Conservation (phyloP, 2,329 filamentous ascomycete genomes). For the Fusarium sp. region DNA sequence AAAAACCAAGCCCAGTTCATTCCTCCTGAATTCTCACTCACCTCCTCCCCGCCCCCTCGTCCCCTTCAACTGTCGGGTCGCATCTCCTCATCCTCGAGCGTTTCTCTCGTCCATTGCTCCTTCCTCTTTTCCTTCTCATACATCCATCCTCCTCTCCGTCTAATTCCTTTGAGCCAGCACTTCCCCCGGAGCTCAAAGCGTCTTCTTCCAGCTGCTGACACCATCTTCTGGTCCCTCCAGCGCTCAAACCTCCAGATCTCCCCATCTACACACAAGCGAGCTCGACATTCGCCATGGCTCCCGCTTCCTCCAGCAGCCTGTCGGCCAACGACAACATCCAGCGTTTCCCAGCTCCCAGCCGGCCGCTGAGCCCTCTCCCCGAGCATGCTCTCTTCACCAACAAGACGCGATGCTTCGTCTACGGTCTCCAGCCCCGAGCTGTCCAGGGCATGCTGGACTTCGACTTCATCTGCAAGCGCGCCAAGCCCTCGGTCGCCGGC, state of each 20-base stretch:
- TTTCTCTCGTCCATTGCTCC: constrained; percentile 35
- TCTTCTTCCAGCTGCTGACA: constrained; percentile 37
- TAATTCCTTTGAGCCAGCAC: constrained; percentile 43
- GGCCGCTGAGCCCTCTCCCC: constrained; percentile 88
- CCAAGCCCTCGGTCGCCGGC: constrained; percentile 94
- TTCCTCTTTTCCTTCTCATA: constrained; percentile 34
- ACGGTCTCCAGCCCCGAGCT: constrained; percentile 95
- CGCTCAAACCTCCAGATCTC: constrained; percentile 25
- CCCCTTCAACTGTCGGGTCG: constrained; percentile 38
- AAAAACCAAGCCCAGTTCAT: constrained; percentile 42
- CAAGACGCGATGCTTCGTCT: constrained; percentile 99
- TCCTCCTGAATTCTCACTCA: constrained; percentile 46
- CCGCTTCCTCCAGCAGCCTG: constrained; percentile 63
- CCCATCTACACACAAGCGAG: constrained; percentile 36
- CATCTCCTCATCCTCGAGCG: constrained; percentile 37
- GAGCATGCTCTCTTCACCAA: constrained; percentile 95
- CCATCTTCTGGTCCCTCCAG: constrained; percentile 36
- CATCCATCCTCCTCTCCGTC: constrained; percentile 31
- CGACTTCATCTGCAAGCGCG: constrained; percentile 99
- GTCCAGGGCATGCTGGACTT: constrained; percentile 97
- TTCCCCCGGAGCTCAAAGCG: constrained; percentile 42
- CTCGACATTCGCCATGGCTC: constrained; percentile 60
- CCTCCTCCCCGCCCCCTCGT: constrained; percentile 31
- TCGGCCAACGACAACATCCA: constrained; percentile 99
- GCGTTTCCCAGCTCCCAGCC: constrained; percentile 92